phyloP scores from a whole-genome alignment of 768 basidiomycete species.

The Paxillus ammoniavirescens region DNA sequence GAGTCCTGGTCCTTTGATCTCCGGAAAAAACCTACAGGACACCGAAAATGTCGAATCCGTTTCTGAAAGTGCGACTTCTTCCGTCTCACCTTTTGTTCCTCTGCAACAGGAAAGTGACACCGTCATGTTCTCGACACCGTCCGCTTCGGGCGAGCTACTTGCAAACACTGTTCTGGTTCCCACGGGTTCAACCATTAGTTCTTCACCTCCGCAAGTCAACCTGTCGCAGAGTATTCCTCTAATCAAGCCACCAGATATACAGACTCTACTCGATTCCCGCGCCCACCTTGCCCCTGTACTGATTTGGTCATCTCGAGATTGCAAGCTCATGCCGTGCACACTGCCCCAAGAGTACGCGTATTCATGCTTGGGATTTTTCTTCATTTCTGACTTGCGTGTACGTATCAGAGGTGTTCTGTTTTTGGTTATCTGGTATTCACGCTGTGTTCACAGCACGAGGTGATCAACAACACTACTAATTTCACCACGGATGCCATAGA shows the following conservation, averaged over 20 bases:
- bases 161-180: not conserved
- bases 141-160: not conserved
- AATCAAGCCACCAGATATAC: conserved; percentile 41
- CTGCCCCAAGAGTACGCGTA: conserved; percentile 40
- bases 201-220: not conserved
- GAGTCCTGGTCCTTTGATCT: conserved; percentile 1
- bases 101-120: not conserved
- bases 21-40: conserved; percentile 9
- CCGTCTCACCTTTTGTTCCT: not conserved
- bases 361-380: conserved; percentile 48
- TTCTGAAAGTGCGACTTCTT: not conserved
- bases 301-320: conserved; percentile 37
- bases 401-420: conserved; percentile 6
- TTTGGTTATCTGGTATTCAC: not conserved
- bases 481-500: conserved; percentile 4
- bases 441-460: conserved; percentile 14
- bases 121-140: not conserved
- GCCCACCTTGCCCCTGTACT: conserved; percentile 38
- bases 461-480: not conserved
- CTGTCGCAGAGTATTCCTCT: conserved; percentile 15
- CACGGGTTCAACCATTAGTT: not conserved
- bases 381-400: conserved; percentile 40
- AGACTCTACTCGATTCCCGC: conserved; percentile 41
- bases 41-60: not conserved
- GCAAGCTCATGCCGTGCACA: conserved; percentile 21